Evolutionary conservation across 495 filamentous ascomycete species (phyloP).

Genomic region (Penicillium canariense): DNA sequence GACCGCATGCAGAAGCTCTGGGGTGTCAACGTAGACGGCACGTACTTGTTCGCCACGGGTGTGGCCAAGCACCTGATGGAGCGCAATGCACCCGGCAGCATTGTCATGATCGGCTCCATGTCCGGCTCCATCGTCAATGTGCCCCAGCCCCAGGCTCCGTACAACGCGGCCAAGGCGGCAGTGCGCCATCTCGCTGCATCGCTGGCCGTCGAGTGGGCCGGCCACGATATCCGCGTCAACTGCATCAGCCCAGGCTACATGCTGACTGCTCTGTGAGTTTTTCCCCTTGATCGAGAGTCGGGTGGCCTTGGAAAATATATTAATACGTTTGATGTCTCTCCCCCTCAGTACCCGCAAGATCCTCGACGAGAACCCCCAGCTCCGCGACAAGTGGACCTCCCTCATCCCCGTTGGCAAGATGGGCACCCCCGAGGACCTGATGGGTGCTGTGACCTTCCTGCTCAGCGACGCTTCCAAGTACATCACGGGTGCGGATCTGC

Average conservation of each 20-base stretch:
- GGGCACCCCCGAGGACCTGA: constrained; percentile 87
- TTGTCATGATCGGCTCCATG: constrained; percentile 97
- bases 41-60: constrained; percentile 80
- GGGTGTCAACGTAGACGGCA: constrained; percentile 93
- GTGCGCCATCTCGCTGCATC: constrained; percentile 78
- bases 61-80: constrained; percentile 89
- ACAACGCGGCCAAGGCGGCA: constrained; percentile 87
- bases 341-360: constrained; percentile 83
- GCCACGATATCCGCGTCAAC: constrained; percentile 81
- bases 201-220: constrained; percentile 87
- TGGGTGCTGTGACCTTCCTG: constrained; percentile 89
- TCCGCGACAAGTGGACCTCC: constrained; percentile 83
- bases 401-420: constrained; percentile 89
- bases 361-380: constrained; percentile 84
- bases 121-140: constrained; percentile 88
- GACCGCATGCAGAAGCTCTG: constrained; percentile 89
- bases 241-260: constrained; percentile 92
- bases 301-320: constrained; percentile 1
- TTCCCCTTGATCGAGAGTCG: constrained; percentile 43
- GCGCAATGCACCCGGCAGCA: constrained; percentile 72
- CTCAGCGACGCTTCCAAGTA: constrained; percentile 82
- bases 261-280: constrained; percentile 75
- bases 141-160: constrained; percentile 89
- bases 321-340: constrained; percentile 6
- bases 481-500: constrained; percentile 85